Percentiles rank a stretch among this genome's conserved stretches.
Conservation (phyloP, 257 asterid species). For the Eucommia ulmoides region DNA sequence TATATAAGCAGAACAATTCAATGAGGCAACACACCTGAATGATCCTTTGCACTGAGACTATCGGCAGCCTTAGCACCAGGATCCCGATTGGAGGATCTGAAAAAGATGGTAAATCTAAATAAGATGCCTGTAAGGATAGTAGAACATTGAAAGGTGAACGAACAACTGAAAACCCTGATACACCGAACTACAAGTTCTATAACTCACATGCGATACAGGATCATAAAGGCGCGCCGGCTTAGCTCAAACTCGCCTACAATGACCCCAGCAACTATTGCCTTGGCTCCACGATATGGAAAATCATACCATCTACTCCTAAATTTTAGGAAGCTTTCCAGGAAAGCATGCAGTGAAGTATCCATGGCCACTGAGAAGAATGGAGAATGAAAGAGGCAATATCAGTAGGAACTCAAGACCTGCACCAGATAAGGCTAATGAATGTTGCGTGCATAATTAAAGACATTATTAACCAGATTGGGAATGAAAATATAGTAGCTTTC, state of each 20-base stretch:
- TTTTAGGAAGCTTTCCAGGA: slow-evolving; percentile 81
- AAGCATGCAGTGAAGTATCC: slow-evolving; percentile 59
- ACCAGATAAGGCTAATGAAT: background rate
- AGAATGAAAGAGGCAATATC: background rate
- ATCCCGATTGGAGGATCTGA: slow-evolving; percentile 80
- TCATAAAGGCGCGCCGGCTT: slow-evolving; percentile 84
- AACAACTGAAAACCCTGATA: background rate
- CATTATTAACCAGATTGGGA: background rate
- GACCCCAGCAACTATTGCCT: slow-evolving; percentile 72
- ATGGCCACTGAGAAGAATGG: slow-evolving; percentile 47
- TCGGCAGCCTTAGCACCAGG: slow-evolving; percentile 81
- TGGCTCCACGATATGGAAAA: slow-evolving; percentile 72
- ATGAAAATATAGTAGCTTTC: background rate
- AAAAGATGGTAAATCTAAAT: slow-evolving; percentile 5
- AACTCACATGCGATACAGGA: slow-evolving; percentile 82
- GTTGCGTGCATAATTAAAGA: background rate
- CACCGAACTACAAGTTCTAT: slow-evolving; percentile 4
- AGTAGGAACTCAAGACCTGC: background rate
- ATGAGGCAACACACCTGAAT: slow-evolving; percentile 39
- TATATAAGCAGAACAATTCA: background rate
- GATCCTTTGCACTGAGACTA: slow-evolving; percentile 61
- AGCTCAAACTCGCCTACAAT: slow-evolving; percentile 80
- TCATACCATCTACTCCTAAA: slow-evolving; percentile 94
- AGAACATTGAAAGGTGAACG: background rate
- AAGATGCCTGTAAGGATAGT: background rate